phyloP scores from a whole-genome alignment of 2,329 filamentous ascomycete genomes.

The Ophiostoma sp. region DNA sequence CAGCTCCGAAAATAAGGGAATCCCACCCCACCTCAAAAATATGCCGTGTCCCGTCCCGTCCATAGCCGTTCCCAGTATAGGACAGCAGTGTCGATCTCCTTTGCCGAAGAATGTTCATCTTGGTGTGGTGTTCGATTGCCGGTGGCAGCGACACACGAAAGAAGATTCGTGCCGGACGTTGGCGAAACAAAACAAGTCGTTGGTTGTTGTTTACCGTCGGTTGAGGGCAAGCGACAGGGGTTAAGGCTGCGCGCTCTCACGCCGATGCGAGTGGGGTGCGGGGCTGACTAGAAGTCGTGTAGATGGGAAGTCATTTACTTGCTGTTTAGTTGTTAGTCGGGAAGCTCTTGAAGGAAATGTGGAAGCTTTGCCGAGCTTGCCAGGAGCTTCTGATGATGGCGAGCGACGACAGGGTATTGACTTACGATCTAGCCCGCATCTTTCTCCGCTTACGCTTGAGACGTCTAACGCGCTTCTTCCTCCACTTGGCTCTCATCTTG shows the following conservation, averaged over 20 bases:
- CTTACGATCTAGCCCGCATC: conserved; percentile 96
- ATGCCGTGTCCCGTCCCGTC: conserved; percentile 7
- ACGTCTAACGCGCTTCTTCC: conserved; percentile 99
- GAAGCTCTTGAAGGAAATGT: background rate
- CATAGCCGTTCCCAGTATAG: conserved; percentile 8
- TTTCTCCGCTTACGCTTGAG: conserved; percentile 99
- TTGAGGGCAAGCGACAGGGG: background rate
- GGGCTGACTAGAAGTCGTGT: conserved; percentile 24
- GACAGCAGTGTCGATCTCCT: conserved; percentile 16
- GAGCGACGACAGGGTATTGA: conserved; percentile 27
- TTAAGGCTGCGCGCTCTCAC: conserved; percentile 12
- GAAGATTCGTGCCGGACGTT: conserved; percentile 16
- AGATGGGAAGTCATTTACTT: conserved; percentile 25
- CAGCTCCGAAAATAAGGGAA: conserved; percentile 16
- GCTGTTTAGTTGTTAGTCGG: conserved; percentile 20
- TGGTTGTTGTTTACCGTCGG: conserved; percentile 12
- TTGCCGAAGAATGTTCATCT: background rate
- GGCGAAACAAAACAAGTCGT: background rate
- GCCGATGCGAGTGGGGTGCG: conserved; percentile 20
- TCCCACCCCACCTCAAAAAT: conserved; percentile 20
- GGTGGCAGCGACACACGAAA: conserved; percentile 13
- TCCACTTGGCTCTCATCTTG: conserved; percentile 95
- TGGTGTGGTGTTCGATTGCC: conserved; percentile 14
- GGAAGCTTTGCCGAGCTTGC: background rate
- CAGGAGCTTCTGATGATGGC: background rate